Conservation (phyloP, 768 basidiomycete genomes). For the Auriscalpium vulgare region DNA sequence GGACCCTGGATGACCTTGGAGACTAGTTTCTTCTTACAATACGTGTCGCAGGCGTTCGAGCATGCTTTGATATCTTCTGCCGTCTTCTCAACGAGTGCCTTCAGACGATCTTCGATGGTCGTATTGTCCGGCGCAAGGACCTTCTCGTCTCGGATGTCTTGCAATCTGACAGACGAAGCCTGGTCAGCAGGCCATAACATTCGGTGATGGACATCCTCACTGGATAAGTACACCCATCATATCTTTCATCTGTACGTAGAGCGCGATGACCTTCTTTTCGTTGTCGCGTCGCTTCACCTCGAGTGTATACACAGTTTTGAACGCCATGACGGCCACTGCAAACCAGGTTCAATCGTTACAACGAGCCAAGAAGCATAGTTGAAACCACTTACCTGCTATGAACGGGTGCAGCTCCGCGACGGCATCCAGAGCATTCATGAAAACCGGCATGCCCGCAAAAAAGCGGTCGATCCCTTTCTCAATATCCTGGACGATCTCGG, state of each 20-base stretch:
- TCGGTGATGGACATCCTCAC: neutral
- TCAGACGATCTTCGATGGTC: slow-evolving; percentile 28
- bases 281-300: slow-evolving; percentile 43
- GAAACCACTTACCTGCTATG: too few relatives aligned
- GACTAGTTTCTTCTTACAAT: slow-evolving; percentile 22
- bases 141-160: slow-evolving; percentile 22
- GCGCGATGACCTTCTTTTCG: slow-evolving; percentile 37
- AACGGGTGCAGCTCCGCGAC: too few relatives aligned
- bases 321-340: slow-evolving; percentile 40
- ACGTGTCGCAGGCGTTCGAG: slow-evolving; percentile 26
- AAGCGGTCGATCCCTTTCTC: too few relatives aligned
- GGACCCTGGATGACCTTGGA: slow-evolving; percentile 21
- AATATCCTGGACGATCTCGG: too few relatives aligned
- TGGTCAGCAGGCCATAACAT: neutral
- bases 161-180: slow-evolving; percentile 19
- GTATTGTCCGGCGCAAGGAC: slow-evolving; percentile 24
- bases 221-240: slow-evolving; percentile 28
- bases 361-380: too few relatives aligned
- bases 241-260: slow-evolving; percentile 44
- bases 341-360: too few relatives aligned
- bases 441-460: too few relatives aligned
- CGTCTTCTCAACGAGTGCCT: slow-evolving; percentile 20
- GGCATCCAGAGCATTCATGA: too few relatives aligned
- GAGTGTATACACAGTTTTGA: slow-evolving; percentile 39
- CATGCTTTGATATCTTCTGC: slow-evolving; percentile 15